phyloP scores from a whole-genome alignment of 1,284 basidiomycete species.

The Ganoderma resinaceum region DNA sequence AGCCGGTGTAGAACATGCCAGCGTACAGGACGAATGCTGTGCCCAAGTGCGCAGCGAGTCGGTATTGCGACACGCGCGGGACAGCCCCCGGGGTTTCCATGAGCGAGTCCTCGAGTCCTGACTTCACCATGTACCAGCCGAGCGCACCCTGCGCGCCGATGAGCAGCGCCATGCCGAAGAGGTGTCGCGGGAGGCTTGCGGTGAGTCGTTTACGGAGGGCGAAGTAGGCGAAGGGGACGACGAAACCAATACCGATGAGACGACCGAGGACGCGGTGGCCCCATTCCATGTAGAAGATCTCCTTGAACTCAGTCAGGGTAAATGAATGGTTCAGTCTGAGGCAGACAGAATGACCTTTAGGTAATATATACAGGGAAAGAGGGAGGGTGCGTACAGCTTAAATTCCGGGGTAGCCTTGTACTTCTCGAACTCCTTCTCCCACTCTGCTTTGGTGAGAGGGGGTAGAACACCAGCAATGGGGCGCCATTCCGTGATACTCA shows the following conservation, averaged over 20 bases:
- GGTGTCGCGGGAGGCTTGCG: slow-evolving; percentile 63
- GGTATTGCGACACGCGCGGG: slow-evolving; percentile 96
- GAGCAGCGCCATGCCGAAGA: slow-evolving; percentile 77
- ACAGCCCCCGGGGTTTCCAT: slow-evolving; percentile 85
- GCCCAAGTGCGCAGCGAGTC: slow-evolving; percentile 93
- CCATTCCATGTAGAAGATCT: slow-evolving; percentile 99
- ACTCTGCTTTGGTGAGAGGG: slow-evolving; percentile 80
- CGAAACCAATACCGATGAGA: slow-evolving; percentile 84
- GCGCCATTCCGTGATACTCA: slow-evolving; percentile 98
- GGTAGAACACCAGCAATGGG: slow-evolving; percentile 92
- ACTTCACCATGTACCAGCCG: slow-evolving; percentile 99
- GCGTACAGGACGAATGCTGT: slow-evolving; percentile 91
- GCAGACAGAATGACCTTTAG: neutral
- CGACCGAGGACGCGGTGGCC: slow-evolving; percentile 94
- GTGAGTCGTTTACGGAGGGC: slow-evolving; percentile 72
- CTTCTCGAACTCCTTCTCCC: slow-evolving; percentile 93
- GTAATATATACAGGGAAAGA: neutral
- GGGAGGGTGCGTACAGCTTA: slow-evolving; percentile 75
- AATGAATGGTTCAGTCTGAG: slow-evolving; percentile 89
- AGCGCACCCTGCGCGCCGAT: slow-evolving; percentile 92
- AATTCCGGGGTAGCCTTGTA: slow-evolving; percentile 97
- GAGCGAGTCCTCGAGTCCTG: slow-evolving; percentile 87
- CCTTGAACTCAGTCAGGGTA: slow-evolving; percentile 90
- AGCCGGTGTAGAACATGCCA: slow-evolving; percentile 89
- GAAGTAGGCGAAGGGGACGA: slow-evolving; percentile 85